Base-by-base conservation (phyloP, 2,329 filamentous ascomycete species). In the Sporothrix pseudoabietina region DNA sequence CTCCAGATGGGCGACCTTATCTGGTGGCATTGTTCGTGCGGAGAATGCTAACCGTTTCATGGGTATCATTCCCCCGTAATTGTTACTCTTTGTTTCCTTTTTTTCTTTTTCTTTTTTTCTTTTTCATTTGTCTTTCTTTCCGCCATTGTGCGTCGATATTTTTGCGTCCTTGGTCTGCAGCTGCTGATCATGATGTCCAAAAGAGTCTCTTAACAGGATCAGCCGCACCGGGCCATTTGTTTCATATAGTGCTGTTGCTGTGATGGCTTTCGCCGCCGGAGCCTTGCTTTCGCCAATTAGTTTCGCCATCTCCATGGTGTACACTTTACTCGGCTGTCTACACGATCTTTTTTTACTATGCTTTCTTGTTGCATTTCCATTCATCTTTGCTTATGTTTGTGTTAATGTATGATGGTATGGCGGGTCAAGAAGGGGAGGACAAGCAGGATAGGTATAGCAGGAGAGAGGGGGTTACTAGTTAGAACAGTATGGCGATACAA, bases 1-100 rank as follows among this genome's bases (percentile, higher is more conserved):
- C 26, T 75, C 74, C 2, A 66, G 69, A 39, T 75, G 74, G 74
- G 74, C 74, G 7, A 68, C 71, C 26, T n/a, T 59, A 1, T 4
- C 32, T n/a, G 32, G 22, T 22, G 16, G 22, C 30, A 47, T 5
- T 19, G 26, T 52, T 10, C 41, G 52, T 7, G 19, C 57, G 9
- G 55, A 65, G 8, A 72, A 71, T 47, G 41, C 35, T 14, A 69
- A 57, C 54, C 68, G 44, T 14, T 74, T 75, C 35, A 75, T 63
- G 54, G 74, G 74, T 72, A 72, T 69, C n/a, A 61, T 52, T 49
- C 63, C 63, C 61, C 52, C 16, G 12, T 70, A 55, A 32, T 70
- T 26, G 1, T 22, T 54, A n/a, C 19, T 54, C 22, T 14, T 55
- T 55, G 7, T 4, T 4, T n/a, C n/a, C n/a, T n/a, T n/a, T n/a